These are phyloP conservation scores for Aureobasidium namibiae DNA, from an alignment of 2,329 filamentous ascomycete genomes.

Conservation along the genomic window DNA sequence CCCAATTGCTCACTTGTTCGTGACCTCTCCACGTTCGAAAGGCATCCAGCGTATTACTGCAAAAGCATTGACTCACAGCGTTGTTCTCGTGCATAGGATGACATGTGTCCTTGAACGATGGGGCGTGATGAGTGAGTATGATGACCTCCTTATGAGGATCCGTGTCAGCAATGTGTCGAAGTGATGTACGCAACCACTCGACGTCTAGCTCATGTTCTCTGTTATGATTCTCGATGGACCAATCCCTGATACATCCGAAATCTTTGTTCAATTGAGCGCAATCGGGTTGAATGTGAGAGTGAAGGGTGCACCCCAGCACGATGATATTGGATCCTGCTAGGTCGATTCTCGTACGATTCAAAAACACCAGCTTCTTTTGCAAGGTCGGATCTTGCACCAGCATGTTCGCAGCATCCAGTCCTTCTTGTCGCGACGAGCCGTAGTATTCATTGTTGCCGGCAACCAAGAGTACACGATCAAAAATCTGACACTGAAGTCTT, in stretches of 20 bases:
- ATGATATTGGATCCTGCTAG: conserved; percentile 31
- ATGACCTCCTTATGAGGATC: conserved; percentile 17
- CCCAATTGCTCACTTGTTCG: conserved; percentile 26
- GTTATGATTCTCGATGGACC: conserved; percentile 44
- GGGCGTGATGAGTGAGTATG: conserved; percentile 51
- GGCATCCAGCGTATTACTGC: conserved; percentile 37
- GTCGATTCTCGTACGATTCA: conserved; percentile 33
- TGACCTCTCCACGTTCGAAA: conserved; percentile 7
- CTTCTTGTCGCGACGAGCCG: conserved; percentile 32
- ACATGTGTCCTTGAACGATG: conserved; percentile 39
- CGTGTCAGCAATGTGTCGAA: conserved; percentile 19
- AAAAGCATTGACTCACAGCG: conserved; percentile 42
- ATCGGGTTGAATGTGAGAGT: conserved; percentile 39
- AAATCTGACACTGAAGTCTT: conserved; percentile 32
- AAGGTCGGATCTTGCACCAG: conserved; percentile 34
- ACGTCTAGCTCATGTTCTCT: conserved; percentile 37
- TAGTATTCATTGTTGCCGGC: conserved; percentile 51
- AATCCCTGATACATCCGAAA: conserved; percentile 44
- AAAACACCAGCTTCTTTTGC: conserved; percentile 32
- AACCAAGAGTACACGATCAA: conserved; percentile 39
- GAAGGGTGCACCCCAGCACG: conserved; percentile 49
- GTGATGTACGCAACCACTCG: conserved; percentile 40
- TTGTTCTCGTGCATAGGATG: conserved; percentile 39
- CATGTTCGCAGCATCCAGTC: conserved; percentile 30
- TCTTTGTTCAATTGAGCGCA: conserved; percentile 37